Evolutionary conservation across 257 asterid genomes (phyloP).

Genomic region (Solanum medicagineum): DNA sequence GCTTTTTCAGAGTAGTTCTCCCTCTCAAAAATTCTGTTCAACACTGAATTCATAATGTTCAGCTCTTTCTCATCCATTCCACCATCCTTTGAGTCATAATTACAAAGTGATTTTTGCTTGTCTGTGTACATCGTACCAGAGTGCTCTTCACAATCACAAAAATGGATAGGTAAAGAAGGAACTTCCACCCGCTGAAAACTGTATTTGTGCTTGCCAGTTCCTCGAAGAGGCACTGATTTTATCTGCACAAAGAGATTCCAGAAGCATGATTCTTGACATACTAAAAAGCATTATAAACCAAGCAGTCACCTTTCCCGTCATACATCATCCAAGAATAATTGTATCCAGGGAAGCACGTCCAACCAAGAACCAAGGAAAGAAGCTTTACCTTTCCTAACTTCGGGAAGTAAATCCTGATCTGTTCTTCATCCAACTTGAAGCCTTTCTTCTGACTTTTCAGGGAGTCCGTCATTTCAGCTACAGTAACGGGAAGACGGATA

Average conservation of each 20-base stretch:
- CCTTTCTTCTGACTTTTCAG: constrained; percentile 21
- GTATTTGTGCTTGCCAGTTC: constrained; percentile 92
- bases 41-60: constrained; percentile 50
- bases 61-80: constrained; percentile 68
- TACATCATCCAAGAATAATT: neutral
- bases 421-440: constrained; percentile 34
- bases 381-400: constrained; percentile 59
- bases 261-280: constrained; percentile 1
- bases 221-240: constrained; percentile 61
- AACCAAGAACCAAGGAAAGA: neutral
- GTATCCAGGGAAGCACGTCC: neutral
- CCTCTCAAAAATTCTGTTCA: constrained; percentile 53
- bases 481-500: constrained; percentile 9
- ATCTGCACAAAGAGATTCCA: constrained; percentile 30
- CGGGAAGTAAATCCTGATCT: constrained; percentile 61
- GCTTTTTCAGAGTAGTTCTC: constrained; percentile 20
- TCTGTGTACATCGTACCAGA: constrained; percentile 21
- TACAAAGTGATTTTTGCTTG: constrained; percentile 9
- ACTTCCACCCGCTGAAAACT: constrained; percentile 82
- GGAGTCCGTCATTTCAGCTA: constrained; percentile 16
- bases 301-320: neutral
- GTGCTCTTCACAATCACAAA: constrained; percentile 92
- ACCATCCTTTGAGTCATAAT: constrained; percentile 21
- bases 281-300: neutral
- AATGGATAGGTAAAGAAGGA: constrained; percentile 60